A percentile compares a stretch with the other conserved stretches of the same genome.
Conservation (phyloP, 345 rosid genomes). For the Eucalyptus regnans region DNA sequence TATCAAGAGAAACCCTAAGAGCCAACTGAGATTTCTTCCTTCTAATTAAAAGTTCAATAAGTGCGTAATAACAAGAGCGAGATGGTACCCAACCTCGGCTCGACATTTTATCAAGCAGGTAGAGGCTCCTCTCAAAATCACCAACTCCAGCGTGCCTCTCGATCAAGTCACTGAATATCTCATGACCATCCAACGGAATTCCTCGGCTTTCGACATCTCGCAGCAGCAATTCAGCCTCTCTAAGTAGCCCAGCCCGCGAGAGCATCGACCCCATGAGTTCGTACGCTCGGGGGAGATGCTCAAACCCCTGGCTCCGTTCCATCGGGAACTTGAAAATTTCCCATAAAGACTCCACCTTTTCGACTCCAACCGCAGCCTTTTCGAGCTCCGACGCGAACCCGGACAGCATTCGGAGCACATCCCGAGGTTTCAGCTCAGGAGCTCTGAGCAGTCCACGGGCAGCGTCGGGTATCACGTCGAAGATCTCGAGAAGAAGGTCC, state of each 20-base stretch:
- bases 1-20: slow-evolving; percentile 37
- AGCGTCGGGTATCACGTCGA: slow-evolving; percentile 42
- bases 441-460: slow-evolving; percentile 45
- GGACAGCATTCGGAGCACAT: slow-evolving; percentile 47
- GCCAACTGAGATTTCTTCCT: slow-evolving; percentile 34
- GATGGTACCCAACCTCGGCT: slow-evolving; percentile 26
- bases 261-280: slow-evolving; percentile 59
- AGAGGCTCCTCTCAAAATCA: slow-evolving; percentile 42
- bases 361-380: slow-evolving; percentile 12
- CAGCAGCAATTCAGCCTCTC: slow-evolving; percentile 48
- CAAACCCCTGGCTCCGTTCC: slow-evolving; percentile 29
- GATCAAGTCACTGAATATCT: slow-evolving; percentile 33
- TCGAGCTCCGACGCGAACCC: slow-evolving; percentile 30
- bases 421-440: slow-evolving; percentile 26
- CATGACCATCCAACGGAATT: slow-evolving; percentile 21
- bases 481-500: slow-evolving; percentile 39
- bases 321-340: slow-evolving; percentile 39
- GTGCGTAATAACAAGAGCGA: slow-evolving; percentile 18
- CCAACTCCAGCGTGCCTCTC: slow-evolving; percentile 24
- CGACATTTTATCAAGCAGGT: slow-evolving; percentile 41
- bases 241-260: slow-evolving; percentile 35
- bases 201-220: slow-evolving; percentile 29
- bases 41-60: slow-evolving; percentile 37
- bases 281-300: slow-evolving; percentile 38
- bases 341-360: slow-evolving; percentile 60